phyloP scores from a whole-genome alignment of 208 protist genomes.

The Crithidia sp. region DNA sequence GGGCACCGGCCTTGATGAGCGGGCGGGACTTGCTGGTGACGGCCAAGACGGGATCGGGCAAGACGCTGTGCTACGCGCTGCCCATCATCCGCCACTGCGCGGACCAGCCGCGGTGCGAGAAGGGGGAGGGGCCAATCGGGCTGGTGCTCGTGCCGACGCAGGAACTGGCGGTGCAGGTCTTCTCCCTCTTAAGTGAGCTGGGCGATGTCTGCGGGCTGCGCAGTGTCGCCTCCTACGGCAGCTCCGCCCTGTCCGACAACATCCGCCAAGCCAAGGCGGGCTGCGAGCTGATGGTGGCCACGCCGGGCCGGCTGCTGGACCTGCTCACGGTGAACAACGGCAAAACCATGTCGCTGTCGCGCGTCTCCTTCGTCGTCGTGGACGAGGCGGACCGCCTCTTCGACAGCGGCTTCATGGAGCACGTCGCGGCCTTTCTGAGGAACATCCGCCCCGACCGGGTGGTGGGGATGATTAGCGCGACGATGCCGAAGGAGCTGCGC shows the following conservation, averaged over 20 bases:
- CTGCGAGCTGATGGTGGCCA: constrained; percentile 84
- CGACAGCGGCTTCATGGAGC: constrained; percentile 94
- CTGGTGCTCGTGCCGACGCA: constrained; percentile 94
- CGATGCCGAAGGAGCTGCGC: constrained; percentile 90
- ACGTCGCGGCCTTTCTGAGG: constrained; percentile 89
- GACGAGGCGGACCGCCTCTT: constrained; percentile 96
- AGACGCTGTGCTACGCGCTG: constrained; percentile 94
- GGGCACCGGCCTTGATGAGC: constrained; percentile 80
- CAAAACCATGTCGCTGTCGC: constrained; percentile 55
- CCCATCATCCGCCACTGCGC: constrained; percentile 92
- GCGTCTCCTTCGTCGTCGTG: constrained; percentile 89
- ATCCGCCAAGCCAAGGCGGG: constrained; percentile 66
- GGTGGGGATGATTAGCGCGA: constrained; percentile 92
- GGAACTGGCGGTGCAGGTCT: constrained; percentile 93
- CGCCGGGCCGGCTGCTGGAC: constrained; percentile 89
- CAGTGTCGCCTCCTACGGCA: constrained; percentile 78
- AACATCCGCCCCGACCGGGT: constrained; percentile 91
- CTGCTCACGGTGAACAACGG: constrained; percentile 88
- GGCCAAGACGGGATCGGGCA: constrained; percentile 95
- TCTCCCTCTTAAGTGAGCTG: constrained; percentile 74
- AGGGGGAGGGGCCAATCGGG: constrained; percentile 88
- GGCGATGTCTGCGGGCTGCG: constrained; percentile 52
- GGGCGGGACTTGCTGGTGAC: constrained; percentile 91
- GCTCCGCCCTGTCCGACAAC: constrained; percentile 76
- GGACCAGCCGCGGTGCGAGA: constrained; percentile 73